Percentiles rank a stretch among this genome's conserved stretches.
Evolutionary conservation across 1,139 yeast genomes (phyloP).

Genomic region (Kluyveromyces sp.): DNA sequence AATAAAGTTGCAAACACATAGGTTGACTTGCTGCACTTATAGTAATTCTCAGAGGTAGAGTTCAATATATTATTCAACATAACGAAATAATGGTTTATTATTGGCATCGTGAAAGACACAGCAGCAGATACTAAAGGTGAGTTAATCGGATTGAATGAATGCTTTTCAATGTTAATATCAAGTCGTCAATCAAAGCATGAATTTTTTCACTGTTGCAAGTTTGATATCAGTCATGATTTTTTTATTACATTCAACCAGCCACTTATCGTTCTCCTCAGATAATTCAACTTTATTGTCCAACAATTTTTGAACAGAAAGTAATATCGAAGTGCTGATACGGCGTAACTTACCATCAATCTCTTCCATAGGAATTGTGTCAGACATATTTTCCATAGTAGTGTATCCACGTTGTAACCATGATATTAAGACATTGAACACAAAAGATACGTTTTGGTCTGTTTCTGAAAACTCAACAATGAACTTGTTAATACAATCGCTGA

Average conservation of each 20-base stretch:
- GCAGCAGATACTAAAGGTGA: constrained; percentile 36
- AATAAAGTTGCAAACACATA: constrained; percentile 52
- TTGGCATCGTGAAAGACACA: constrained; percentile 48
- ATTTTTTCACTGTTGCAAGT: constrained; percentile 32
- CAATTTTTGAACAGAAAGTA: constrained; percentile 61
- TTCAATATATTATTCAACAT: constrained; percentile 37
- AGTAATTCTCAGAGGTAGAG: constrained; percentile 41
- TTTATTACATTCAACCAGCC: constrained; percentile 50
- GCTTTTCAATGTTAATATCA: constrained; percentile 27
- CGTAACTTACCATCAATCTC: constrained; percentile 43
- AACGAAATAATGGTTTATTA: constrained; percentile 47
- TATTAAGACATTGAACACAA: constrained; percentile 29
- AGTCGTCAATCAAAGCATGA: constrained; percentile 27
- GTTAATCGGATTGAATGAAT: constrained; percentile 34
- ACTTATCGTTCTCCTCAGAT: constrained; percentile 49
- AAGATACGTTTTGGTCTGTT: constrained; percentile 22
- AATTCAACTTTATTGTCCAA: constrained; percentile 33
- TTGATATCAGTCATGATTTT: constrained; percentile 36
- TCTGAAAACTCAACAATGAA: constrained; percentile 11
- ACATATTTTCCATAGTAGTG: constrained; percentile 9
- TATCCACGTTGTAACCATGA: constrained; percentile 33
- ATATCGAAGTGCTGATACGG: constrained; percentile 49
- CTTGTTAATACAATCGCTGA: constrained; percentile 15
- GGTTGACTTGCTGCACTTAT: constrained; percentile 51
- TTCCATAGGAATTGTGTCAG: constrained; percentile 24